Percentiles rank a stretch among this genome's conserved stretches.
Evolutionary conservation across 2,329 filamentous ascomycete genomes (phyloP).

Genomic region (Tolypocladium inflatum): DNA sequence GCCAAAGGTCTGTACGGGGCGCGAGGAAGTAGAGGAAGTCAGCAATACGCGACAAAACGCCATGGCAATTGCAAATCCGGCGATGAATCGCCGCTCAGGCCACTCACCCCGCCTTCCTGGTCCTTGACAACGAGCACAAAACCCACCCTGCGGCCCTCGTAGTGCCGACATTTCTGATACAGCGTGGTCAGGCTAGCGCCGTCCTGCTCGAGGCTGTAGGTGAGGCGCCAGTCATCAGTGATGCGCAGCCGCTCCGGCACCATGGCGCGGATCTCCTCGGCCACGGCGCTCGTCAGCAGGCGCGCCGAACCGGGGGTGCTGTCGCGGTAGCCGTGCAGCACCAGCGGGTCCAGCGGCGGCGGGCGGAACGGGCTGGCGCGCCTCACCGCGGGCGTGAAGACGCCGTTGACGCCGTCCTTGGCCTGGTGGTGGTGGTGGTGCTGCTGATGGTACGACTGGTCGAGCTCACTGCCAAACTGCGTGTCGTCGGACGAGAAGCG

Average conservation of each 20-base stretch:
- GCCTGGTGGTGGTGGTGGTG: slow-evolving; percentile 2
- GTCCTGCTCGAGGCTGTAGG: slow-evolving; percentile 87
- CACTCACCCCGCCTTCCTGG: slow-evolving; percentile 59
- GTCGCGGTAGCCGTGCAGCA: slow-evolving; percentile 55
- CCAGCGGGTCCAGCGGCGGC: slow-evolving; percentile 75
- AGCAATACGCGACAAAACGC: background rate
- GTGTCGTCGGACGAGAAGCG: slow-evolving; percentile 48
- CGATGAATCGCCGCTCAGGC: background rate
- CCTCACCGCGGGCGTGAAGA: slow-evolving; percentile 43
- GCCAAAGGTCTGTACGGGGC: slow-evolving; percentile 59
- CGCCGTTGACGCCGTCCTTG: slow-evolving; percentile 43
- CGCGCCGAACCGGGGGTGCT: slow-evolving; percentile 50
- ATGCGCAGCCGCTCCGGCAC: slow-evolving; percentile 81
- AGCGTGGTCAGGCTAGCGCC: slow-evolving; percentile 80
- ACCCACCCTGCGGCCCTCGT: slow-evolving; percentile 62
- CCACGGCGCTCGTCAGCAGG: slow-evolving; percentile 63
- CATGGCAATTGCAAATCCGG: background rate
- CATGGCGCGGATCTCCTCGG: slow-evolving; percentile 87
- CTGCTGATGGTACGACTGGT: slow-evolving; percentile 9
- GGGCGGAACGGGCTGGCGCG: slow-evolving; percentile 74
- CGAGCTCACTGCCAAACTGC: slow-evolving; percentile 17
- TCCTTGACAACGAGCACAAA: slow-evolving; percentile 87
- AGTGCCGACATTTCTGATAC: slow-evolving; percentile 67
- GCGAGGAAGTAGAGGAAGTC: background rate
- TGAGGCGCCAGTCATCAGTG: slow-evolving; percentile 74